Base-by-base conservation (phyloP, 768 basidiomycete species). In the Mycena amicta region DNA sequence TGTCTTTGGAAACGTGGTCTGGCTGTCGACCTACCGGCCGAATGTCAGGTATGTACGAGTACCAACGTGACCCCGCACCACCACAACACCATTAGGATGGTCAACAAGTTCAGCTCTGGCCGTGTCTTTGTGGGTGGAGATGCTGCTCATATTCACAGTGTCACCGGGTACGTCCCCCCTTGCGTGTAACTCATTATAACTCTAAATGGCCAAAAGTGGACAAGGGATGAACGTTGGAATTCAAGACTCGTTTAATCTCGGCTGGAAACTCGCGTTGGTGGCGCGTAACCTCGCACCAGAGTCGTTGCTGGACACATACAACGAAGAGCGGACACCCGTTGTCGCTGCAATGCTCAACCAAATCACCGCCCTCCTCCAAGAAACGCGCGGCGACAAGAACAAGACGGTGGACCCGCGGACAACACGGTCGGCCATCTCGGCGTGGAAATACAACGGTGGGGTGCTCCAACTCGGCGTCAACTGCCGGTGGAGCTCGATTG, bases 71-170 rank as follows among this genome's bases (percentile, higher is more conserved):
- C n/a, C n/a, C n/a, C n/a, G n/a, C n/a, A n/a, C n/a, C n/a, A n/a
- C n/a, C n/a, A n/a, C n/a, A n/a, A n/a, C n/a, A n/a, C n/a, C n/a
- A n/a, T 22, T 50, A 53, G 62, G 16, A 79, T 80, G 78, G 75
- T 72, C 3, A 64, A 79, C 50, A 73, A 68, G 37, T 77, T 81
- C 58, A 57, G 68, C 16, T 54, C 60, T 8, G 80, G 78, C 0
- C 70, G 77, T 4, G 75, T 73, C n/a, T 81, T 80, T 51, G 50
- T 80, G 28, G 74, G 66, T 26, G 81, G 80, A 59, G 80, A 80
- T 74, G 46, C 4, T 26, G 47, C 47, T 5, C 47, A 49, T 28
- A 49, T 49, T 22, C 47, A 49, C 26, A 26, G 25, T 51, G 65
- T 62, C 29, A 59, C 51, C 52, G 69, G 64, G 70, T 68, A 68